A percentile compares a stretch with the other conserved stretches of the same genome.
Evolutionary conservation across 1,284 basidiomycete genomes (phyloP).

Genomic region (Flammula alnicola): DNA sequence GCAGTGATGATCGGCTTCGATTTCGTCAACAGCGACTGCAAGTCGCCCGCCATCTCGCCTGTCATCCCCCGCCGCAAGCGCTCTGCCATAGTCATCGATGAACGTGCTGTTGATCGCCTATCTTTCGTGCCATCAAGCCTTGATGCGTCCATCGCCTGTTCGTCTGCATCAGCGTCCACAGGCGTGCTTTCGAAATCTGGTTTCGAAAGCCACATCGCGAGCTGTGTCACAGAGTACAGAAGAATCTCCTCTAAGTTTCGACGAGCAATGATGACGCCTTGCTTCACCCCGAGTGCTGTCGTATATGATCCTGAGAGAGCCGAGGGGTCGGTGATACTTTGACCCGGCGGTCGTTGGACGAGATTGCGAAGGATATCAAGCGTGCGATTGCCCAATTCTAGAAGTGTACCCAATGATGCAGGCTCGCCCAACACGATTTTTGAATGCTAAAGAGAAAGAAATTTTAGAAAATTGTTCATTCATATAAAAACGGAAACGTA

Average conservation of each 20-base stretch:
- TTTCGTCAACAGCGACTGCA: conserved; percentile 68
- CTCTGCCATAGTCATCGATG: conserved; percentile 65
- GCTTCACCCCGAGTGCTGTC: conserved; percentile 56
- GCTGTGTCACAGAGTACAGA: conserved; percentile 78
- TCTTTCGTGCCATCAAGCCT: conserved; percentile 42
- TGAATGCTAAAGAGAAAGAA: conserved; percentile 59
- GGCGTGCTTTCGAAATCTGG: conserved; percentile 60
- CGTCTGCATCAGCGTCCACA: conserved; percentile 45
- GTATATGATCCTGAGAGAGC: conserved; percentile 41
- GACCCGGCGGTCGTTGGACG: conserved; percentile 57
- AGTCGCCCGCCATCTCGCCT: conserved; percentile 76
- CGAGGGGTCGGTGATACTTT: conserved; percentile 46
- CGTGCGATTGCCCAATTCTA: conserved; percentile 75
- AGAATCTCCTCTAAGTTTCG: conserved; percentile 73
- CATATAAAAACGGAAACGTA: conserved; percentile 44
- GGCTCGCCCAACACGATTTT: conserved; percentile 81
- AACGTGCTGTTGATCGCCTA: conserved; percentile 46
- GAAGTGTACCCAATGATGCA: conserved; percentile 77
- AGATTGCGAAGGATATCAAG: conserved; percentile 71
- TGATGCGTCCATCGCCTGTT: conserved; percentile 41
- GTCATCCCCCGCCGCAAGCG: conserved; percentile 73
- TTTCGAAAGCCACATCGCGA: conserved; percentile 75
- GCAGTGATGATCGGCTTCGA: conserved; percentile 64
- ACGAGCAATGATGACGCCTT: conserved; percentile 56
- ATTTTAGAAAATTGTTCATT: conserved; percentile 13